A percentile compares a stretch with the other conserved stretches of the same genome.
Evolutionary conservation across 2,329 filamentous ascomycete species (phyloP).

Genomic region (Lasiodiplodia sp.): DNA sequence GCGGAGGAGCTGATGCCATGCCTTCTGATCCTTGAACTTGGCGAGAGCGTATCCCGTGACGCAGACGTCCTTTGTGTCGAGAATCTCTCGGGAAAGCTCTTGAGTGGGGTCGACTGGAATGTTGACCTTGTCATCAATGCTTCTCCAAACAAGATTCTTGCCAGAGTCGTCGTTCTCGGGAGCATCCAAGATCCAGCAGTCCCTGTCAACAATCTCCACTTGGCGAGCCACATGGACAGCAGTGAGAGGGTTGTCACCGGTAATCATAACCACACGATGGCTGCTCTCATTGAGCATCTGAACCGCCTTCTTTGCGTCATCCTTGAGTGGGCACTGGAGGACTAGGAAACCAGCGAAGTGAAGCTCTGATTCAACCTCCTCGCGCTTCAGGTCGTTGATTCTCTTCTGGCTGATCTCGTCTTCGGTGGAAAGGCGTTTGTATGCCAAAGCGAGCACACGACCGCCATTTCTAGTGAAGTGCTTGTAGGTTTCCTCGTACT

Average conservation of each 20-base stretch:
- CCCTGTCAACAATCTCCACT: conserved; percentile 96
- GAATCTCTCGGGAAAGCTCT: conserved; percentile 79
- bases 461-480: conserved; percentile 96
- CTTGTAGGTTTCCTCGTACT: conserved; percentile 98
- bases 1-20: conserved; percentile 78
- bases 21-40: conserved; percentile 83
- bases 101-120: conserved; percentile 86
- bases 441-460: conserved; percentile 90
- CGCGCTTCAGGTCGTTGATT: conserved; percentile 93
- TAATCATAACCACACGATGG: conserved; percentile 99
- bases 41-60: conserved; percentile 92
- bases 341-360: conserved; percentile 95
- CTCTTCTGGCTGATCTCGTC: conserved; percentile 81
- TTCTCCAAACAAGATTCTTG: conserved; percentile 89
- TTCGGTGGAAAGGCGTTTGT: conserved; percentile 86
- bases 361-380: conserved; percentile 84
- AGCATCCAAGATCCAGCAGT: conserved; percentile 92
- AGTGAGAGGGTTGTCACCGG: conserved; percentile 95
- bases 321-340: conserved; percentile 93
- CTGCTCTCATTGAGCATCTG: conserved; percentile 99
- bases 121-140: conserved; percentile 86
- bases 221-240: conserved; percentile 94
- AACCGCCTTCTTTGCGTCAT: conserved; percentile 91
- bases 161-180: conserved; percentile 87
- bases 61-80: conserved; percentile 89